A percentile compares a stretch with the other conserved stretches of the same genome.
Conservation (phyloP, 2,329 filamentous ascomycete genomes). For the Diaporthe longicolla region DNA sequence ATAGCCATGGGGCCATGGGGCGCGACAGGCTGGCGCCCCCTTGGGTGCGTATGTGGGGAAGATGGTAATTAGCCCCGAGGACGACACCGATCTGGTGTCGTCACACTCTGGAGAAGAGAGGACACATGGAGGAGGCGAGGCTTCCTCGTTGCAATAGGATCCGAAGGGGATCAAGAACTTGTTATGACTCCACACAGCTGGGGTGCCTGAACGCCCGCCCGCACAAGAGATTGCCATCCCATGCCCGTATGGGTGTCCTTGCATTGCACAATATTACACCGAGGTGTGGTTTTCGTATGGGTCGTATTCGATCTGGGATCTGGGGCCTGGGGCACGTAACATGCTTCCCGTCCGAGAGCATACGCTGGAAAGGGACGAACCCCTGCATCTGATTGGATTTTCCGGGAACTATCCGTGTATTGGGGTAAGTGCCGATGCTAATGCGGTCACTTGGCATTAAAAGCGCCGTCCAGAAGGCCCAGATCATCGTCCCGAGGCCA, state of each 20-base stretch:
- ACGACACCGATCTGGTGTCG: slow-evolving; percentile 8
- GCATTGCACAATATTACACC: slow-evolving; percentile 30
- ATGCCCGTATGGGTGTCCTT: slow-evolving; percentile 17
- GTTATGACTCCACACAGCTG: neutral
- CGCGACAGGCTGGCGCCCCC: neutral
- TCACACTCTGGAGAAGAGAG: neutral
- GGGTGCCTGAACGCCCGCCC: neutral
- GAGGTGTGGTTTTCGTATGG: neutral
- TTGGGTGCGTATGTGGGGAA: slow-evolving; percentile 6
- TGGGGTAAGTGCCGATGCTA: slow-evolving; percentile 20
- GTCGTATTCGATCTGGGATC: slow-evolving; percentile 10
- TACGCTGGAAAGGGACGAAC: slow-evolving; percentile 26
- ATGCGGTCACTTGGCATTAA: slow-evolving; percentile 21
- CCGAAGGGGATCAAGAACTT: slow-evolving; percentile 8
- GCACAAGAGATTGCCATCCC: neutral
- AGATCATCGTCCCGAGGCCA: neutral
- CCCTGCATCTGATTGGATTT: slow-evolving; percentile 13
- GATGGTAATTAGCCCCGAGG: slow-evolving; percentile 16
- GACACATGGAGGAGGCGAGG: slow-evolving; percentile 13
- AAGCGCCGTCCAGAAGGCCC: neutral
- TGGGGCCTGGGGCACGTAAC: slow-evolving; percentile 16
- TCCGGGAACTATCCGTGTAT: slow-evolving; percentile 2
- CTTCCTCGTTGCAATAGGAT: slow-evolving; percentile 21
- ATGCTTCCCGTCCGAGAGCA: slow-evolving; percentile 15
- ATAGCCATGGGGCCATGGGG: neutral